Conservation (phyloP, 2,329 filamentous ascomycete species). For the Fusarium scirpi region DNA sequence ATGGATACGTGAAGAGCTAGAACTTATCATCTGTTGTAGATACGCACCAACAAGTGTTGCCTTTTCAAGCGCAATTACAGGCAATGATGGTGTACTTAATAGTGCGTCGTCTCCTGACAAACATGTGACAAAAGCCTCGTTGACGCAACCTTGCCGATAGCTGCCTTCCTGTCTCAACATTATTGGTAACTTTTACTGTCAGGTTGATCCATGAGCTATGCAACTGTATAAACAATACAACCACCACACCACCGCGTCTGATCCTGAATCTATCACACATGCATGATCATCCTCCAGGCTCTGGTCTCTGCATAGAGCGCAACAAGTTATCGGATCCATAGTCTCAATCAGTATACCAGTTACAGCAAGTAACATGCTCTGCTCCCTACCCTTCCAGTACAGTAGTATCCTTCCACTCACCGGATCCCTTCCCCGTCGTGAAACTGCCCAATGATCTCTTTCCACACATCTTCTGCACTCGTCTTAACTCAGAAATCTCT, state of each 20-base stretch:
- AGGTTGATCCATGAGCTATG: neutral
- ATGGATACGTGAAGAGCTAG: slow-evolving; percentile 7
- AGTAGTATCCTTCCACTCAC: slow-evolving; percentile 1
- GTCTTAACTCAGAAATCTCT: slow-evolving; percentile 30
- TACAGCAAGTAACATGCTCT: neutral
- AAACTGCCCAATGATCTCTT: slow-evolving; percentile 14
- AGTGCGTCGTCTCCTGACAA: neutral
- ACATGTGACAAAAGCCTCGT: slow-evolving; percentile 14
- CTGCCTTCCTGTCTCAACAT: neutral
- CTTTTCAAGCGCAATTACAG: neutral
- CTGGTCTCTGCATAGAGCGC: neutral
- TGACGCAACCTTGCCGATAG: neutral
- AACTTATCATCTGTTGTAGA: neutral
- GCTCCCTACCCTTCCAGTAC: neutral
- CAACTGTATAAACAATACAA: neutral
- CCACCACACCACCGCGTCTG: neutral
- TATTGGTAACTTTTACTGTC: neutral
- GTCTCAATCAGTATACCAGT: slow-evolving; percentile 1
- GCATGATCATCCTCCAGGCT: slow-evolving; percentile 2
- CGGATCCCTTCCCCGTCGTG: slow-evolving; percentile 11
- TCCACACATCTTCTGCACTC: slow-evolving; percentile 28
- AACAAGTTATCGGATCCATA: slow-evolving; percentile 19
- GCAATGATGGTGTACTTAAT: neutral
- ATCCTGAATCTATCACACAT: slow-evolving; percentile 10
- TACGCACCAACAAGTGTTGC: neutral